Evolutionary conservation across 2,329 filamentous ascomycete species (phyloP).

Genomic region (Bipolaris cookei): DNA sequence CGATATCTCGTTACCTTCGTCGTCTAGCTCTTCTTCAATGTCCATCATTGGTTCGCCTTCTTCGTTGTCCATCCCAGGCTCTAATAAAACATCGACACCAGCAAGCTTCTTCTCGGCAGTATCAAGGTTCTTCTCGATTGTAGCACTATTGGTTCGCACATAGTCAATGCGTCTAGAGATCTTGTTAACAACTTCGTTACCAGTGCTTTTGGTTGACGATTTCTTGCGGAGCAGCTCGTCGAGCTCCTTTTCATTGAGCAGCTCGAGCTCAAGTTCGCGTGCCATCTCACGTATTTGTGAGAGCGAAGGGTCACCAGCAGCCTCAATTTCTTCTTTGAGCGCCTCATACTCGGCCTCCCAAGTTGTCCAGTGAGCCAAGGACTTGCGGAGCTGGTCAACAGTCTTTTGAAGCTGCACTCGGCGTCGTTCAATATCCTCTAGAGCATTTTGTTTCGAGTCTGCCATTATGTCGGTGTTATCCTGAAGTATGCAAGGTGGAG

Average conservation of each 20-base stretch:
- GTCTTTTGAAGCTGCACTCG: slow-evolving; percentile 77
- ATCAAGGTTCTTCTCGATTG: slow-evolving; percentile 74
- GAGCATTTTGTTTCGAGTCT: slow-evolving; percentile 53
- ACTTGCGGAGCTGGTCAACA: slow-evolving; percentile 73
- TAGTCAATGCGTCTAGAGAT: slow-evolving; percentile 85
- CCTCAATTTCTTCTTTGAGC: slow-evolving; percentile 79
- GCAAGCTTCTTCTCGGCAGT: slow-evolving; percentile 72
- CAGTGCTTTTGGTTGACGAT: slow-evolving; percentile 56
- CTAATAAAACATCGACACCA: slow-evolving; percentile 60
- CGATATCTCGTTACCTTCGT: slow-evolving; percentile 81
- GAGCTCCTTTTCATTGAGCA: slow-evolving; percentile 68
- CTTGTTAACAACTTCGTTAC: slow-evolving; percentile 69
- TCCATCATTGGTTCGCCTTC: slow-evolving; percentile 82
- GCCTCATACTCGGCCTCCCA: slow-evolving; percentile 93
- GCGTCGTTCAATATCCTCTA: slow-evolving; percentile 76
- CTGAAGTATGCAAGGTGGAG: slow-evolving; percentile 9
- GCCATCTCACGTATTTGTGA: slow-evolving; percentile 55
- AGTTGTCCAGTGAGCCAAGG: slow-evolving; percentile 84
- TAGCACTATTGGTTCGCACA: slow-evolving; percentile 79
- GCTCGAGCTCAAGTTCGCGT: slow-evolving; percentile 65
- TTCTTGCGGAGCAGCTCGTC: slow-evolving; percentile 59
- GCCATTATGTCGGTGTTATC: slow-evolving; percentile 29
- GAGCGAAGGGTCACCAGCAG: slow-evolving; percentile 32
- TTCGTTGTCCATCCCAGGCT: slow-evolving; percentile 68
- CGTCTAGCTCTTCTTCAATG: slow-evolving; percentile 90